Evolutionary conservation across 177 flowering plant species (phyloP), one percentile per base, ranked within the genome.

Genomic region (Telopea speciosissima): DNA sequence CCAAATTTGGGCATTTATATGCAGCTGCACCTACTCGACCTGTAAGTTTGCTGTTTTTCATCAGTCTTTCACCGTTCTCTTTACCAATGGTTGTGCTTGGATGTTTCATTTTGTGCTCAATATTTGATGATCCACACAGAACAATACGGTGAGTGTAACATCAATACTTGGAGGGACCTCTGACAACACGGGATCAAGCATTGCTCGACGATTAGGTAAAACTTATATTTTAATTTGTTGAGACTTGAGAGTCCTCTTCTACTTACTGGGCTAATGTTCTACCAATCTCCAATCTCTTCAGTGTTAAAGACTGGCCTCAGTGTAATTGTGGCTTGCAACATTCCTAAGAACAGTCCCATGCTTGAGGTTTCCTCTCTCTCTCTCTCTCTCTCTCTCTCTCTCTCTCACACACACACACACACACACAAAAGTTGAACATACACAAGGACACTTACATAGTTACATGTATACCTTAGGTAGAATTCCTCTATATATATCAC

Each of bases 1-100:
- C 93, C 40, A 92, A 88, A 74, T 76, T 92, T 62, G 97, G 97
- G 62, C 82, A 81, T 69, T 67, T 92, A 66, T 88, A 88, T 80
- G 96, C 96, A n/a, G 91, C 96, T 74, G 93, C 91, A 4, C 80
- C 89, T 22, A 88, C 89, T 14, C 81, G 86, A 49, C 96, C 93
- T 54, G 97, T 91, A 83, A 83, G 92, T 81, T 73, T 44, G 8
- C n/a, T n/a, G 52, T 16, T 24, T 2, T 36, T 36, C 40, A 36
- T 8, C 31, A 28, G 31, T 28, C 31, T 26, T 17, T 45, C 24
- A 40, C 24, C 62, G 13, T 9, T 42, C 23, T 75, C 26, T 17
- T 24, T 59, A 28, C 17, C 9, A 5, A 21, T 40, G 44, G 28
- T 49, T 49, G 13, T 56, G 24, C 16, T 44, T 44, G 36, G 1